These are phyloP conservation scores for Suillus decipiens DNA, from an alignment of 768 basidiomycete genomes.

Conservation along the genomic window DNA sequence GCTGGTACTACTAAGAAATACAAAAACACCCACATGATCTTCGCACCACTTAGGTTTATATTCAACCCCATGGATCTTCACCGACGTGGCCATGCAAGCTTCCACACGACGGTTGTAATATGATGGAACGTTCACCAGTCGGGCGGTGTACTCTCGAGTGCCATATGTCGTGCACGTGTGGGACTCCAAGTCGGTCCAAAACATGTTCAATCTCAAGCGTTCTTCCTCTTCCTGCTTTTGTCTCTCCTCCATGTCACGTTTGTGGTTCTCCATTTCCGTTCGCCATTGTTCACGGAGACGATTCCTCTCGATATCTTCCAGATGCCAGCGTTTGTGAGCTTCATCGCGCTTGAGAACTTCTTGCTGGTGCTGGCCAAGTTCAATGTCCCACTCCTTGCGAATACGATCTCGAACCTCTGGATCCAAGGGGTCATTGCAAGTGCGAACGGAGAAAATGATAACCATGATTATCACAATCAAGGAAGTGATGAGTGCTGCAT, in stretches of 20 bases:
- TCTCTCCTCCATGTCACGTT: constrained; percentile 18
- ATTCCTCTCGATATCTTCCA: constrained; percentile 17
- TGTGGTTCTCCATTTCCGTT: neutral
- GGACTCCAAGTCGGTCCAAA: constrained; percentile 20
- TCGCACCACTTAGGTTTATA: constrained; percentile 24
- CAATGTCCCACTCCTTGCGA: constrained; percentile 23
- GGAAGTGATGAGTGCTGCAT: neutral
- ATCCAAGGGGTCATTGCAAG: constrained; percentile 23
- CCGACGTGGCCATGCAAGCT: constrained; percentile 25
- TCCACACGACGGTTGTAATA: constrained; percentile 23
- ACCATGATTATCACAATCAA: too few species aligned
- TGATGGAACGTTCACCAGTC: constrained; percentile 29
- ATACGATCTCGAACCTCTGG: constrained; percentile 23
- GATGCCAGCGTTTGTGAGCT: constrained; percentile 19
- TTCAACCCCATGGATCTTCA: constrained; percentile 25
- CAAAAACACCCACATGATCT: constrained; percentile 18
- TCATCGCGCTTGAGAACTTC: constrained; percentile 13
- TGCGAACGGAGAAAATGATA: constrained; percentile 9
- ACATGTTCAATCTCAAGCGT: constrained; percentile 23
- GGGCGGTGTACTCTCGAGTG: constrained; percentile 32
- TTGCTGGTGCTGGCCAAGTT: constrained; percentile 21
- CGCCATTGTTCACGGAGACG: neutral
- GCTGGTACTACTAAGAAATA: neutral
- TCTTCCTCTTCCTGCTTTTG: constrained; percentile 16
- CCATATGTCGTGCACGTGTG: constrained; percentile 31